Evolutionary conservation across 2,329 filamentous ascomycete genomes (phyloP).

Genomic region (Venturia oleaginea): DNA sequence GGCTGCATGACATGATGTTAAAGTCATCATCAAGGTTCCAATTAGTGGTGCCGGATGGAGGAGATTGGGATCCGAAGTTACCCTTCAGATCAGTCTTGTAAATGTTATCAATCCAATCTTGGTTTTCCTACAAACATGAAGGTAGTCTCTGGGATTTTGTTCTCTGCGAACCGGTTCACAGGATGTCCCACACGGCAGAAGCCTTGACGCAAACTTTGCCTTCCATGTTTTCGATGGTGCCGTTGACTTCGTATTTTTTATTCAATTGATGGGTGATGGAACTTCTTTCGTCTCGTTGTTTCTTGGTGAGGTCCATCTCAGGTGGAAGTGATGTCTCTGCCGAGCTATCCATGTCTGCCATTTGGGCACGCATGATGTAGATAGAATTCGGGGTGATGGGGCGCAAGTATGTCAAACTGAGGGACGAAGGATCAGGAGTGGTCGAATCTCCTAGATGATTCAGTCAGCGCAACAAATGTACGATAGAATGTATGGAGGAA

Average conservation of each 20-base stretch:
- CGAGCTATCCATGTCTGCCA: slow-evolving; percentile 22
- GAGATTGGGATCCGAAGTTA: background rate
- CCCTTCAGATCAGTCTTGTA: background rate
- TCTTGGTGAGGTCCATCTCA: slow-evolving; percentile 35
- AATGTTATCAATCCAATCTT: background rate
- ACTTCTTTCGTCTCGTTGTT: slow-evolving; percentile 37
- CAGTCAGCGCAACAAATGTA: background rate
- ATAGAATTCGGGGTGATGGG: slow-evolving; percentile 52
- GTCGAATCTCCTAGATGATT: background rate
- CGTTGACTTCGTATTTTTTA: slow-evolving; percentile 33
- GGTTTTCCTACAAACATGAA: background rate
- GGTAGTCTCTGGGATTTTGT: background rate
- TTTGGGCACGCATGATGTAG: slow-evolving; percentile 50
- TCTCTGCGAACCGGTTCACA: background rate
- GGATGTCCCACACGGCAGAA: slow-evolving; percentile 21
- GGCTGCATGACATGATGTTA: background rate
- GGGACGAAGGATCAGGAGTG: slow-evolving; percentile 25
- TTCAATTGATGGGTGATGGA: slow-evolving; percentile 18
- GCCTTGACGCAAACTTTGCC: slow-evolving; percentile 52
- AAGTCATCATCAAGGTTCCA: background rate
- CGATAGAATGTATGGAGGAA: background rate
- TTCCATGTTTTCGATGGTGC: slow-evolving; percentile 44
- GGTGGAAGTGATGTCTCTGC: slow-evolving; percentile 24
- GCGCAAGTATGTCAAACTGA: slow-evolving; percentile 51
- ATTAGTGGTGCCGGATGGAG: background rate